Percentiles rank a stretch among this genome's conserved stretches.
These are phyloP conservation scores for Trapa bicornis DNA, from an alignment of 345 rosid species.

Conservation along the genomic window DNA sequence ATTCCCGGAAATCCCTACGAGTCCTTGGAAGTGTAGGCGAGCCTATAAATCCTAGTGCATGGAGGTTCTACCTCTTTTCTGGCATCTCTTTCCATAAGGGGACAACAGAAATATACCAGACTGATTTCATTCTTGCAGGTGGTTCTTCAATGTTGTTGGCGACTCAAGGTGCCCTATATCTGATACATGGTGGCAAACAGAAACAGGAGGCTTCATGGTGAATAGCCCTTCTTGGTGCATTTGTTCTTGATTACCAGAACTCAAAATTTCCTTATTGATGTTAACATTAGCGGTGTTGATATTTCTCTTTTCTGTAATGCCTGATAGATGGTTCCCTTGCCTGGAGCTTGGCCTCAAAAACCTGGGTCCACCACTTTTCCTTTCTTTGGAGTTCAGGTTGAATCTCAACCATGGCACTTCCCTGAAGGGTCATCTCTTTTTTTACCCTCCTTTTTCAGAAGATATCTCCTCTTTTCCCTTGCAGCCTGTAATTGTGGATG, in stretches of 20 bases:
- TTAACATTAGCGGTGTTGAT: neutral
- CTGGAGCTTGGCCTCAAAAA: constrained; percentile 99
- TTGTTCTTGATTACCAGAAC: neutral
- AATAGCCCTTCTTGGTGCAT: neutral
- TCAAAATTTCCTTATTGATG: neutral
- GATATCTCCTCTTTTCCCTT: constrained; percentile 1
- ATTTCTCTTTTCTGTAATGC: constrained; percentile 1
- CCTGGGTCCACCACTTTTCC: constrained; percentile 99
- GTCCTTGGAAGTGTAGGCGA: constrained; percentile 98
- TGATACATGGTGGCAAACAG: constrained; percentile 99
- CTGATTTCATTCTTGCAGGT: constrained; percentile 35
- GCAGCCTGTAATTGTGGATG: constrained; percentile 92
- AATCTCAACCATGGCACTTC: constrained; percentile 5
- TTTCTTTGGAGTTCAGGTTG: constrained; percentile 96
- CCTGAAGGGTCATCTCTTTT: neutral
- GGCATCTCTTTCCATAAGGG: neutral
- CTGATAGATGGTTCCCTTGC: constrained; percentile 83
- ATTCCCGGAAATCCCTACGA: constrained; percentile 84
- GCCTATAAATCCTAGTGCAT: constrained; percentile 98
- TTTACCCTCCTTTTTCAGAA: constrained; percentile 2
- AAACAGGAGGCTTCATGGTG: constrained; percentile 98
- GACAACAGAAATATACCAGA: neutral
- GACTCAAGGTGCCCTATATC: constrained; percentile 88
- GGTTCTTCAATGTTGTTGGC: constrained; percentile 90
- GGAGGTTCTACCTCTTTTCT: constrained; percentile 52